Evolutionary conservation across 2,329 filamentous ascomycete species (phyloP).

Genomic region (Colletotrichum siamense): DNA sequence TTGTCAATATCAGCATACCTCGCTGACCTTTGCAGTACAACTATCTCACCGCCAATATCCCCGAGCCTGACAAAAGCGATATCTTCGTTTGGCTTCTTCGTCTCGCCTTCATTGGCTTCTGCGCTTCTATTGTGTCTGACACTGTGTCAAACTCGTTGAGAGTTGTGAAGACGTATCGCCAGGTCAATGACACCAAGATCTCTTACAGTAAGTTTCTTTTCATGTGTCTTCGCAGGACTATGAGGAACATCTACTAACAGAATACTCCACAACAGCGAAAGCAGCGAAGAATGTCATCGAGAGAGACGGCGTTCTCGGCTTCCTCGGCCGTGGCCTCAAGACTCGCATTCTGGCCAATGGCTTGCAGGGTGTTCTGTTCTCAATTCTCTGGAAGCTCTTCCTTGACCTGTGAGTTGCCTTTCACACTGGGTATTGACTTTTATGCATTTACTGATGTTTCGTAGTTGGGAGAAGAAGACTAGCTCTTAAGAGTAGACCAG

Average conservation of each 20-base stretch:
- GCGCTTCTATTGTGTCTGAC: conserved; percentile 50
- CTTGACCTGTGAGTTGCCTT: conserved; percentile 47
- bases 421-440: neutral
- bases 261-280: conserved; percentile 34
- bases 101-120: conserved; percentile 48
- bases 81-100: conserved; percentile 48
- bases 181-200: conserved; percentile 52
- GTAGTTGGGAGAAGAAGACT: conserved; percentile 18
- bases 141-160: conserved; percentile 52
- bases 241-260: neutral
- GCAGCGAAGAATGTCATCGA: conserved; percentile 45
- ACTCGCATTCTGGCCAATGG: conserved; percentile 55
- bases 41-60: conserved; percentile 41
- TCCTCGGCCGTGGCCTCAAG: conserved; percentile 50
- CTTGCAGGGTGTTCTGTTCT: conserved; percentile 51
- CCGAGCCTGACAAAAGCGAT: conserved; percentile 44
- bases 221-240: neutral
- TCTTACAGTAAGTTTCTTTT: conserved; percentile 43
- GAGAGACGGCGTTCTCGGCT: conserved; percentile 45
- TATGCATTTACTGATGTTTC: neutral
- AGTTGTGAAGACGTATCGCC: conserved; percentile 55
- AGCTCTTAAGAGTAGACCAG: neutral
- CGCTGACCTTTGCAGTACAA: conserved; percentile 42
- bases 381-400: conserved; percentile 55
- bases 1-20: neutral